Percentiles rank a stretch among this genome's conserved stretches.
These are phyloP conservation scores for Plantago elongata DNA, from an alignment of 257 asterid species.

Conservation along the genomic window DNA sequence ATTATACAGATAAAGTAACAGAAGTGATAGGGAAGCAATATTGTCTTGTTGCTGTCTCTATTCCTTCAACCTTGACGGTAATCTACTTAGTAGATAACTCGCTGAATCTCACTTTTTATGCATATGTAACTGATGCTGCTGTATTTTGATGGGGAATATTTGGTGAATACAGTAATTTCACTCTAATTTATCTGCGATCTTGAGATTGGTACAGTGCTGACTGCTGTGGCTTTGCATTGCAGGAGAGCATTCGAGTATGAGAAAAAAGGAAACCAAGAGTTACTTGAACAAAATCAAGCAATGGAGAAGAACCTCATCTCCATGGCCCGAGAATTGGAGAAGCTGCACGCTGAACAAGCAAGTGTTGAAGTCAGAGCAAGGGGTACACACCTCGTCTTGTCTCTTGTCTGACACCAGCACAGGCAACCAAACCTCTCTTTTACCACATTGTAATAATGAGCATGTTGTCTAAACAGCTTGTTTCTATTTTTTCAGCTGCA, in stretches of 20 bases:
- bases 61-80: background rate
- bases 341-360: slow-evolving; percentile 66
- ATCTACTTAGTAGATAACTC: background rate
- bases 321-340: slow-evolving; percentile 91
- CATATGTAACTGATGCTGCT: background rate
- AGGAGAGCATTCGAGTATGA: slow-evolving; percentile 74
- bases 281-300: slow-evolving; percentile 61
- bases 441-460: background rate
- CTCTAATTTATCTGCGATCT: background rate
- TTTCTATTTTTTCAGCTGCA: slow-evolving; percentile 31
- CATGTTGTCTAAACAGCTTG: background rate
- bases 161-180: background rate
- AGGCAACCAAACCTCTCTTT: background rate
- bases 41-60: background rate
- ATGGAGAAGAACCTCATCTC: slow-evolving; percentile 73
- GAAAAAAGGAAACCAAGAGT: slow-evolving; percentile 70
- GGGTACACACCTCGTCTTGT: slow-evolving; percentile 32
- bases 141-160: background rate
- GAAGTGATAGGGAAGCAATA: background rate
- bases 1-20: background rate
- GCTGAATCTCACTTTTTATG: background rate
- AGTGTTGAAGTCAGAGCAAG: slow-evolving; percentile 43
- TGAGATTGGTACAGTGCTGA: background rate
- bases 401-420: background rate
- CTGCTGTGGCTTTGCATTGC: slow-evolving; percentile 18